These are phyloP conservation scores for Erodium moschatum DNA, from an alignment of 441 rosid genomes.

Conservation along the genomic window DNA sequence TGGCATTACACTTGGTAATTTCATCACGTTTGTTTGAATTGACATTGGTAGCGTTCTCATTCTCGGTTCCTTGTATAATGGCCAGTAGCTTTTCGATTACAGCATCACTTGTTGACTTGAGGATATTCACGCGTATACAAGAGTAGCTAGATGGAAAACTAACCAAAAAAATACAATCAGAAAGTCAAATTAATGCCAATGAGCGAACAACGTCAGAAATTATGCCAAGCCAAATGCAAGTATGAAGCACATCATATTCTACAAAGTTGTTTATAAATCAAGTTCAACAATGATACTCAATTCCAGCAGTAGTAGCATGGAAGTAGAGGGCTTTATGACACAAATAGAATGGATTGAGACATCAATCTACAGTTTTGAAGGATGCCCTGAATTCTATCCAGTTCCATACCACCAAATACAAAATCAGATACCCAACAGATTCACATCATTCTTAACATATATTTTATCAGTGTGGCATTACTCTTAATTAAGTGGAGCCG, in stretches of 20 bases:
- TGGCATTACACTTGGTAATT: background rate
- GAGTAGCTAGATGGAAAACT: constrained; percentile 84
- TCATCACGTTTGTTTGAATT: too few species aligned
- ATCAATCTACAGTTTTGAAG: too few species aligned
- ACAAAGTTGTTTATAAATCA: background rate
- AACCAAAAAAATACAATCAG: constrained; percentile 3
- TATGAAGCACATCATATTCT: background rate
- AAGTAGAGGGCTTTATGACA: background rate
- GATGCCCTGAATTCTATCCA: too few species aligned
- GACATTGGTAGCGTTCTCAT: constrained; percentile 20
- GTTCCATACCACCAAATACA: too few species aligned
- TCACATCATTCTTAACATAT: background rate
- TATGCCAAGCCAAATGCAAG: background rate
- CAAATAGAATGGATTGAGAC: too few species aligned
- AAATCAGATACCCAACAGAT: background rate
- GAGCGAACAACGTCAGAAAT: background rate
- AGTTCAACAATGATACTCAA: background rate
- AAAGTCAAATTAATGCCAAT: constrained; percentile 5
- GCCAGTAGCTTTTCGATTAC: constrained; percentile 58
- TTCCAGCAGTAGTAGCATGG: background rate
- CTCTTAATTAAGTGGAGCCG: background rate
- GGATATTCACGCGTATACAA: constrained; percentile 76
- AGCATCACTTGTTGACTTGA: constrained; percentile 54
- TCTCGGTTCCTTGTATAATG: constrained; percentile 32
- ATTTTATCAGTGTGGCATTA: background rate